Evolutionary conservation across 108 stramenopile species (phyloP), one percentile per base, ranked within the genome.

Genomic region (Cyclotella sp.): DNA sequence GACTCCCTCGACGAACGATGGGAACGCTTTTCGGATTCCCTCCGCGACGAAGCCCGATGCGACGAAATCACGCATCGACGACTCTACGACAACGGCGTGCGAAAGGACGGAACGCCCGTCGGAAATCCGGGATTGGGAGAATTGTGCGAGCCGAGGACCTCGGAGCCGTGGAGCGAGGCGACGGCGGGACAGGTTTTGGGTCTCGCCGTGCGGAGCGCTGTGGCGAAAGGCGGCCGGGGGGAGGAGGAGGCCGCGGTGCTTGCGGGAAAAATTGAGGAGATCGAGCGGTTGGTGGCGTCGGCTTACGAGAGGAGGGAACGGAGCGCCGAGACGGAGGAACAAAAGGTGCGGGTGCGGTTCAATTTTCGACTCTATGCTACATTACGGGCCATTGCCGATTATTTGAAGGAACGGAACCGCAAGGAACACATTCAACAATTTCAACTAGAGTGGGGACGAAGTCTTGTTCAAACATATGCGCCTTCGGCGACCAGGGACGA

Each of bases 101-200:
- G 88, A 3, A 82, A 76, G 29, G 88, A 89, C 72, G 88, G 88
- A 15, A 89, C 84, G 16, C 68, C 77, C 16, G 75, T 85, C 13
- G 88, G 88, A 12, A 89, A 85, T 54, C 88, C 88, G 19, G 88
- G 86, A 0, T 30, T 89, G 42, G 88, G 88, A 10, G 81, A 58
- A 19, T 67, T 89, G 2, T 89, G 88, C 42, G 47, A 72, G 26
- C 82, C 86, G 5, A 85, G 71, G 14, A 75, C 82, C 0, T 45
- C 87, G 22, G 40, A 68, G 68, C 70, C 69, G 4, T 39, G 87
- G 41, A 73, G 87, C 59, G 67, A 24, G 12, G 60, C 21, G 0
- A 39, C 81, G 47, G 69, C 62, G 3, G 60, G 40, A 14, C 67
- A 52, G 21, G 59, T 89, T 40, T 26, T 85, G 43, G 60, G 60